Conservation (phyloP, 202 grass and related monocot genomes). For the Cymbopogon flexuosus region DNA sequence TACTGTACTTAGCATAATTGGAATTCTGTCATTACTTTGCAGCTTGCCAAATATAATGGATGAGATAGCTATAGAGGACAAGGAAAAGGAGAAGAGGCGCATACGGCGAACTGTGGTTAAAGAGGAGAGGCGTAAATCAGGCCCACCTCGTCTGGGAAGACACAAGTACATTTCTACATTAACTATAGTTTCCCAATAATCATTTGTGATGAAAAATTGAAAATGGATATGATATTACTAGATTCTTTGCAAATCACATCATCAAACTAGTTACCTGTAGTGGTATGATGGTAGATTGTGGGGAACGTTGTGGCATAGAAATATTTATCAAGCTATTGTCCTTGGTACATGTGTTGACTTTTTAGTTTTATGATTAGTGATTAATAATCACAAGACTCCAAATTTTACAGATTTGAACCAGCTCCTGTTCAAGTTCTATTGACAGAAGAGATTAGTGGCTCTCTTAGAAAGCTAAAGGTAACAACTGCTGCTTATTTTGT, state of each 20-base stretch:
- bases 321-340: not conserved
- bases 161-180: slow-evolving; percentile 55
- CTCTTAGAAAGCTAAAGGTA: slow-evolving; percentile 94
- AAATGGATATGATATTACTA: too few relatives aligned
- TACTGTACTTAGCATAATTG: not conserved
- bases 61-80: slow-evolving; percentile 86
- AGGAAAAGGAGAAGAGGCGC: slow-evolving; percentile 68
- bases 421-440: slow-evolving; percentile 91
- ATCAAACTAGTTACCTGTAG: not conserved
- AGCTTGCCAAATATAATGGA: slow-evolving; percentile 81
- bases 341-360: not conserved
- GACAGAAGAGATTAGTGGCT: slow-evolving; percentile 94
- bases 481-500: not conserved
- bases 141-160: slow-evolving; percentile 82
- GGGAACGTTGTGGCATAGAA: not conserved
- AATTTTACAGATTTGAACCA: slow-evolving; percentile 74
- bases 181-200: not conserved
- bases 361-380: slow-evolving; percentile 6
- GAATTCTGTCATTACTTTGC: slow-evolving; percentile 25
- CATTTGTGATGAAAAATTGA: not conserved
- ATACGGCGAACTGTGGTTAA: slow-evolving; percentile 51
- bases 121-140: slow-evolving; percentile 72
- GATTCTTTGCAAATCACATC: not conserved
- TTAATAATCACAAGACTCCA: slow-evolving; percentile 2
- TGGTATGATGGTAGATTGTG: not conserved